Base-by-base conservation (phyloP, 768 basidiomycete species). In the Epithele typhae region DNA sequence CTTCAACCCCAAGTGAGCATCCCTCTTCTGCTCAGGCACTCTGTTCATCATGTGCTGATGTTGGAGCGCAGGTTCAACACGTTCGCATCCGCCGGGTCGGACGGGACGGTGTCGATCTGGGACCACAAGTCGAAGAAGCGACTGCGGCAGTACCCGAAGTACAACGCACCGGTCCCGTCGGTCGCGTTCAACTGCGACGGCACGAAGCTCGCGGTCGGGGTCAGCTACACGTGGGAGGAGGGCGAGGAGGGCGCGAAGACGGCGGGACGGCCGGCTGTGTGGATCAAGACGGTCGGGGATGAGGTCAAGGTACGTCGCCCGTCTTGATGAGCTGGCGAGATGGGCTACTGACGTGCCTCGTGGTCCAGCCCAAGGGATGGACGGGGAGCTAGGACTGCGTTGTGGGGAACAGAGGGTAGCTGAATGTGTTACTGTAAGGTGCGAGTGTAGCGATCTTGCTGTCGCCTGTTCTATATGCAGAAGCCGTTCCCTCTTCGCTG, bases 101-200 rank as follows among this genome's bases (percentile, higher is more conserved):
- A 99, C 64, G 84, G 84, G 0, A 87, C 87, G 1, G 90, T 98
- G 35, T 92, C 92, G 0, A 84, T 98, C 49, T 99, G 96, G 96
- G 96, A 98, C 62, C 92, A 94, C 66, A 84, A 86, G 54, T 86
- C 94, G 45, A 96, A 97, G 72, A 98, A 98, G 63, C 83, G 96
- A 2, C 71, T 98, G 43, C 82, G 92, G 21, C 92, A 95, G 57
- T 94, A 89, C 53, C 83, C 85, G 0, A 89, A 89, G 60, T 92
- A 83, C 67, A 66, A 74, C 4, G 74, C 79, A 0, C 76, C 84
- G 3, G 82, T 96, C n/a, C 80, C 90, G 0, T 78, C 84, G 0
- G 70, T 93, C 33, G 78, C 86, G 1, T 95, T 94, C 67, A 91
- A 84, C 50, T 82, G 78, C 21, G 87, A 93, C 52, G 93, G 92